Percentiles rank a stretch among this genome's conserved stretches.
phyloP scores from a whole-genome alignment of 2,329 filamentous ascomycete species.

The Pseudogymnoascus sp. region DNA sequence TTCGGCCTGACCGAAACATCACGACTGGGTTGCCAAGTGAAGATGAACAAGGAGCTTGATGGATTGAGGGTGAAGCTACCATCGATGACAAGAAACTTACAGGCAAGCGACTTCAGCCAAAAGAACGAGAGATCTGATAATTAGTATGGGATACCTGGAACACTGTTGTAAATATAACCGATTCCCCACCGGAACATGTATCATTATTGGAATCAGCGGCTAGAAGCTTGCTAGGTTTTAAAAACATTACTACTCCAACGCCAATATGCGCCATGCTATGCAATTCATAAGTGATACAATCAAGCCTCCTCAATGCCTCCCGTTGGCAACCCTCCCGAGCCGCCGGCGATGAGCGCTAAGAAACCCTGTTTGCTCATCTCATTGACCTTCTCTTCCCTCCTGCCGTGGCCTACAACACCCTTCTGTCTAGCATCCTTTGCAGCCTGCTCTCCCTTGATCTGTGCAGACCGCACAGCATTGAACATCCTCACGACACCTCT shows the following conservation, averaged over 20 bases:
- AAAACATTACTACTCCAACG: slow-evolving; percentile 5
- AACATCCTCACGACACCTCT: slow-evolving; percentile 93
- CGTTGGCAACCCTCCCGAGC: slow-evolving; percentile 52
- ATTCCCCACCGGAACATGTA: slow-evolving; percentile 1
- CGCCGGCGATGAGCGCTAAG: slow-evolving; percentile 73
- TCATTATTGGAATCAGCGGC: not conserved
- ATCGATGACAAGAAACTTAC: slow-evolving; percentile 89
- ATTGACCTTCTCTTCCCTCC: slow-evolving; percentile 79
- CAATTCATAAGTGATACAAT: slow-evolving; percentile 10
- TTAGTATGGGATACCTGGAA: slow-evolving; percentile 8
- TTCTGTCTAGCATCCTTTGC: slow-evolving; percentile 60
- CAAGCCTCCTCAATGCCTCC: slow-evolving; percentile 50
- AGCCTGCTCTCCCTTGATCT: slow-evolving; percentile 78
- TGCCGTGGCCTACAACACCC: slow-evolving; percentile 69
- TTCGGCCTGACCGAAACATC: slow-evolving; percentile 68
- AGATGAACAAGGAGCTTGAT: slow-evolving; percentile 84
- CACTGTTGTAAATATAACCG: not conserved
- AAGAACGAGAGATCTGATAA: slow-evolving; percentile 24
- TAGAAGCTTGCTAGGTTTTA: not conserved
- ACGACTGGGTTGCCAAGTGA: slow-evolving; percentile 45
- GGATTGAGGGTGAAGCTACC: slow-evolving; percentile 79
- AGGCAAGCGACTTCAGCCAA: slow-evolving; percentile 79
- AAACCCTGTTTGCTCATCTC: slow-evolving; percentile 98
- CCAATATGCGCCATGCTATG: slow-evolving; percentile 10
- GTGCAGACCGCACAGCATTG: slow-evolving; percentile 86